Base-by-base conservation (phyloP, 768 basidiomycete species). In the Amanita exitialis region DNA sequence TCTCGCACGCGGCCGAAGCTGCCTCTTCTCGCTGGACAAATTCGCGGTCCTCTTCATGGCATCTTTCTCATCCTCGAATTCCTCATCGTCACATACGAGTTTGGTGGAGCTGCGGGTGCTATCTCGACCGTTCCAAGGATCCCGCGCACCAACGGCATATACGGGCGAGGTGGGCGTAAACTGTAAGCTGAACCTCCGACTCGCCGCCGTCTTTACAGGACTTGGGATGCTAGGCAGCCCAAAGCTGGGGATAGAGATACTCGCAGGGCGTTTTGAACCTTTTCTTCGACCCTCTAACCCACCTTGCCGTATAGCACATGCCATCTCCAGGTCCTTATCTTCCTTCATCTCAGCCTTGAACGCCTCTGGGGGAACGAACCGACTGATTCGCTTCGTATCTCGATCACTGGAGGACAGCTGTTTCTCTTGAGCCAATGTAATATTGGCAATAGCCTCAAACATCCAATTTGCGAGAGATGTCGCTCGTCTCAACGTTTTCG, bases 401-500 rank as follows among this genome's bases (percentile, higher is more conserved):
- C 1, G 35, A 16, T 38, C 36, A 15, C 13, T 16, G 13, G 25
- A 6, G 3, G n/a, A 15, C 7, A 3, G 21, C 4, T 59, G 54
- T 21, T 36, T 34, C 21, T 55, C 27, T 12, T 59, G 53, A 3
- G 65, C 58, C 47, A 64, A 66, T 0, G 82, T 81, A 16, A 89
- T 66, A 43, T 86, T 86, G 0, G 79, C 74, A 32, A 90, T 74
- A 51, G 75, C 87, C 34, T 91, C 86, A 52, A 88, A 77, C 88
- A 90, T 89, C 89, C 89, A 90, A 56, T 79, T 79, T n/a, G 82
- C 81, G 20, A 84, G 67, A 30, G 49, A 43, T 0, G 83, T 80
- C 38, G 80, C 60, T 1, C 79, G 80, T 5, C 82, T 77, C 13
- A 32, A 36, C 27, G 79, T 67, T 4, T 65, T 50, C 9, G 55